Evolutionary conservation across 352 stramenopile species (phyloP).

Genomic region (Aphanomyces cochlioides): DNA sequence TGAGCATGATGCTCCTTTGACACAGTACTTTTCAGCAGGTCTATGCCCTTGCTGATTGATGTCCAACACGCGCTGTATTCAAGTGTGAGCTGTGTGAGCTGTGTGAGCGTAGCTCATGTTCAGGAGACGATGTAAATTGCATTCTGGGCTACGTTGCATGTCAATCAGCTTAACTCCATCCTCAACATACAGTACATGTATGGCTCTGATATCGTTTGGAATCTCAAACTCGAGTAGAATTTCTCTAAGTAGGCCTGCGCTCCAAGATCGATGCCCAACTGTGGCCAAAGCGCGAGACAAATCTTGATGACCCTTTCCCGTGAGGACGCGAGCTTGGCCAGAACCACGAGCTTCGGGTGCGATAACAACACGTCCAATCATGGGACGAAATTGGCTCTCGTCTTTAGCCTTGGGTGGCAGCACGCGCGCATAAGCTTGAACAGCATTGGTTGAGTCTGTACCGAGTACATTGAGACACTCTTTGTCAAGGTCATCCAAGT

Average conservation of each 20-base stretch:
- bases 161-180: conserved; percentile 16
- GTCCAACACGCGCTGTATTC: too few species aligned
- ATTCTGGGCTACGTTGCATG: conserved; percentile 3
- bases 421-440: conserved; percentile 14
- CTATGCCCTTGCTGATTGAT: too few species aligned
- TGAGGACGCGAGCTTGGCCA: conserved; percentile 10
- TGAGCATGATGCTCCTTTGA: too few species aligned
- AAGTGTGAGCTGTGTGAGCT: too few species aligned
- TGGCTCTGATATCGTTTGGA: conserved; percentile 4
- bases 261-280: background rate
- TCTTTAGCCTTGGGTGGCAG: conserved; percentile 12
- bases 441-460: too few species aligned
- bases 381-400: background rate
- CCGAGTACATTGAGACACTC: conserved; percentile 2
- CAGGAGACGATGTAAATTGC: too few species aligned
- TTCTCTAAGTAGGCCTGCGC: conserved; percentile 17
- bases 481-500: conserved; percentile 23
- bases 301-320: background rate
- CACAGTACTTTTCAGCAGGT: too few species aligned
- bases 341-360: background rate
- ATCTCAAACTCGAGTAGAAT: conserved; percentile 20
- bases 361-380: conserved; percentile 25
- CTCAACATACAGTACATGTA: conserved; percentile 9
- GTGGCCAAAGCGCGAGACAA: conserved; percentile 1
- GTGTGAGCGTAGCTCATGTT: too few species aligned